Evolutionary conservation across 1,284 basidiomycete genomes (phyloP).

Genomic region (Ceratorhiza oryzae-sativae): DNA sequence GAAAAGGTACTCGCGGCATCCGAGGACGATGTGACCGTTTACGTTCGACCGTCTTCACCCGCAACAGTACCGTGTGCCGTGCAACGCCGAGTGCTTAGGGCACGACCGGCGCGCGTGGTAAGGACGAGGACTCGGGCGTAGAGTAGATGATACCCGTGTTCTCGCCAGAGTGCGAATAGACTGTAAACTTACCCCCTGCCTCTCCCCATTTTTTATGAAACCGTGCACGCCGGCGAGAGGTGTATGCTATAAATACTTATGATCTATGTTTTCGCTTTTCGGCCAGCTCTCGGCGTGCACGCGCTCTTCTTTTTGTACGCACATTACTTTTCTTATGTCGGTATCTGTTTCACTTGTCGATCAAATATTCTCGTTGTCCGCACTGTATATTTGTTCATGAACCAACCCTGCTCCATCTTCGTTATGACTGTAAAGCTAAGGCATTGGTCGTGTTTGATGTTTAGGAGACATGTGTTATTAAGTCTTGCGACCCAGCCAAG

Average conservation of each 20-base stretch:
- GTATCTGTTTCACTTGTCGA: not conserved
- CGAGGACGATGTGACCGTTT: conserved; percentile 32
- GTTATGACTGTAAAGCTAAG: not conserved
- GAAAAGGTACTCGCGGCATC: conserved; percentile 32
- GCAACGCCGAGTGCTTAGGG: conserved; percentile 27
- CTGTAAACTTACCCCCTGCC: conserved; percentile 2
- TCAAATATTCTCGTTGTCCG: not conserved
- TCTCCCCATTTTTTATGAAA: conserved; percentile 20
- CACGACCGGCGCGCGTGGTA: conserved; percentile 33
- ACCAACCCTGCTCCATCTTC: conserved; percentile 12
- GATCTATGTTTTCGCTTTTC: conserved; percentile 1
- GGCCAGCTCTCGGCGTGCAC: conserved; percentile 13
- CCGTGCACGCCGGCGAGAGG: conserved; percentile 34
- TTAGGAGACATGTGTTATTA: too few relatives aligned
- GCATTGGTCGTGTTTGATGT: not conserved
- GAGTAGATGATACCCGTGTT: conserved; percentile 4
- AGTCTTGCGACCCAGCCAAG: too few relatives aligned
- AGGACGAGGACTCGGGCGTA: conserved; percentile 35
- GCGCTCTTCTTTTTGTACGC: conserved; percentile 10
- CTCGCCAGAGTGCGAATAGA: conserved; percentile 1
- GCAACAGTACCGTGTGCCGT: conserved; percentile 28
- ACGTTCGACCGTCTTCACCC: conserved; percentile 33
- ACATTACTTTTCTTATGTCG: conserved; percentile 4
- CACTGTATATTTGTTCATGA: conserved; percentile 18
- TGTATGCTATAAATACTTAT: not conserved